Evolutionary conservation across 2,329 filamentous ascomycete species (phyloP), one percentile per base, ranked within the genome.

Genomic region (Aspergillus floridensis): DNA sequence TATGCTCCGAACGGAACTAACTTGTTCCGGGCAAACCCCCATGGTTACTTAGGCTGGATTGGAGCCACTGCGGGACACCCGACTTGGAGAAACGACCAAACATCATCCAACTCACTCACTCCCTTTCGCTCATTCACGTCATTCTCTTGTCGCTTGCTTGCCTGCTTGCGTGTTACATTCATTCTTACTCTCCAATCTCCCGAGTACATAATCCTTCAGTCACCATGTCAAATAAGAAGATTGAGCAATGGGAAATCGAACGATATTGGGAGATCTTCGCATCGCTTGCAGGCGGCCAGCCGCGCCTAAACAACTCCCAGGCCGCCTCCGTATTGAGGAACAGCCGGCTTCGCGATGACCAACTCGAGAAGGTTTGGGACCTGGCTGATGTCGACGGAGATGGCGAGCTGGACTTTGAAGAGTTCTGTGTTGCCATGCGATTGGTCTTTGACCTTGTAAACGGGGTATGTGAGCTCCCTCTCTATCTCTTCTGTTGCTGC

Each of bases 391-490:
- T 99, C 62, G 95, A 99, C 78, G 93, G 93, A 69, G 95, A 99
- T 80, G 95, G 95, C 64, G 96, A 96, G 77, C 83, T 99, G 57
- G 95, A 99, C 79, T 99, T 99, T 80, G 95, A 99, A 80, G 95
- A 99, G 82, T 99, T 99, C 76, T 99, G 95, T 77, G 95, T 99
- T 59, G 95, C 93, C 44, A 99, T 99, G 95, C 87, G 95, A 72
- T 81, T 99, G 71, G 97, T 98, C 70, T 99, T 98, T 76, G 95
- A 99, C 75, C 81, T 98, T 66, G 88, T 99, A 68, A 99, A 99
- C 72, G 95, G 95, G 69, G 91, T 96, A 83, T 63, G 84, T 79
- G 59, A 54, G 54, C 58, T 61, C 61, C 49, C 54, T 49, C 31
- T 46, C 31, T 5, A 35, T 35, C 32, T 5, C 32, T 16, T 46